phyloP scores from a whole-genome alignment of 768 basidiomycete species.

The Collybia mongolica region DNA sequence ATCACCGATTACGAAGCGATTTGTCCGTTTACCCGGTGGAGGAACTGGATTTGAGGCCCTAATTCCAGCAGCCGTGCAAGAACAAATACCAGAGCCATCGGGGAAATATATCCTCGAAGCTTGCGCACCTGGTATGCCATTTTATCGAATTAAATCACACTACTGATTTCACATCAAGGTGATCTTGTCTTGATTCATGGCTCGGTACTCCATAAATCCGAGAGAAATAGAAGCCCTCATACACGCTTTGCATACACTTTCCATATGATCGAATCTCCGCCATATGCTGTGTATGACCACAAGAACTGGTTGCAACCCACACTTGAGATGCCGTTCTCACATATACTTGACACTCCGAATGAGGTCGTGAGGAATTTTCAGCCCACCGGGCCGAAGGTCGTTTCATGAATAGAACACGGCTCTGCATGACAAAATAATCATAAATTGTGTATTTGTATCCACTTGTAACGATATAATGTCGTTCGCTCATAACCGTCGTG shows the following conservation, averaged over 20 bases:
- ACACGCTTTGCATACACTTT: slow-evolving; percentile 96
- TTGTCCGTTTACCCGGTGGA: slow-evolving; percentile 70
- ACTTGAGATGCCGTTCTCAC: slow-evolving; percentile 75
- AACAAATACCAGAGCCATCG: slow-evolving; percentile 24
- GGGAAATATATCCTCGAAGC: slow-evolving; percentile 64
- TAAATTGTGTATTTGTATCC: too few species aligned
- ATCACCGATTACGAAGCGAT: slow-evolving; percentile 75
- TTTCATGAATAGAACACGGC: too few species aligned
- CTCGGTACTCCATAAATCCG: slow-evolving; percentile 87
- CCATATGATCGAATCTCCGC: slow-evolving; percentile 85
- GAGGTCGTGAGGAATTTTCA: too few species aligned
- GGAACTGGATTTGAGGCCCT: slow-evolving; percentile 87
- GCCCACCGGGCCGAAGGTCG: too few species aligned
- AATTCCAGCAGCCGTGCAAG: slow-evolving; percentile 32
- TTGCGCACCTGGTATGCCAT: slow-evolving; percentile 65
- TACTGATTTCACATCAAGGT: slow-evolving; percentile 38
- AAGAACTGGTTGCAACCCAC: slow-evolving; percentile 98
- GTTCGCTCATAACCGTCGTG: too few species aligned
- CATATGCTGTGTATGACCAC: slow-evolving; percentile 72
- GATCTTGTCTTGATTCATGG: slow-evolving; percentile 95
- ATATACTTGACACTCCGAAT: slow-evolving; percentile 36
- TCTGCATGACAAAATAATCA: too few species aligned
- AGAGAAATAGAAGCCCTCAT: slow-evolving; percentile 75
- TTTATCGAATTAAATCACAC: not conserved
- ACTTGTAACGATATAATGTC: too few species aligned